phyloP scores from a whole-genome alignment of 306 rosid species.

The Rosa rugosa region DNA sequence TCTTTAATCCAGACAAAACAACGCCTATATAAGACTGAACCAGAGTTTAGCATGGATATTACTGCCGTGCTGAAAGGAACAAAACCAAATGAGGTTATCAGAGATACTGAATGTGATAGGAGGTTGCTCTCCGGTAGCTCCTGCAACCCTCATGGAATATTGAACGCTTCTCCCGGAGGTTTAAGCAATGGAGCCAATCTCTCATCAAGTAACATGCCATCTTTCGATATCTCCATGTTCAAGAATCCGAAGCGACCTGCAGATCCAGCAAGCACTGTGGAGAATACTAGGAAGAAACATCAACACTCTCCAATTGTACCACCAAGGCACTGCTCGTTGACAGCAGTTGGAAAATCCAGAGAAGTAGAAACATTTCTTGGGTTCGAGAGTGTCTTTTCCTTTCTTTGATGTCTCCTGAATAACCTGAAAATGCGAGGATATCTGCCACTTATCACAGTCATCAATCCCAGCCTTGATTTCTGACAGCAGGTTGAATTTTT shows the following conservation, averaged over 20 bases:
- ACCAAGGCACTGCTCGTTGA: constrained; percentile 56
- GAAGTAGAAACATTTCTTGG: constrained; percentile 63
- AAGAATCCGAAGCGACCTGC: constrained; percentile 42
- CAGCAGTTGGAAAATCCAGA: constrained; percentile 41
- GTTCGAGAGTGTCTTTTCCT: constrained; percentile 85
- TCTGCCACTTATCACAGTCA: neutral
- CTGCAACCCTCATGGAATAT: constrained; percentile 13
- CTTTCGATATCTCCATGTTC: constrained; percentile 39
- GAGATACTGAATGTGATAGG: constrained; percentile 22
- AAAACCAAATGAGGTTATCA: constrained; percentile 27
- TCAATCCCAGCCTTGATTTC: constrained; percentile 9
- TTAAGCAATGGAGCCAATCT: constrained; percentile 29
- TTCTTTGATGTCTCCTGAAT: constrained; percentile 51
- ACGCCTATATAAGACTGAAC: constrained; percentile 9
- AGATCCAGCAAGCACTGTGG: constrained; percentile 34
- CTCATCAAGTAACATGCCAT: constrained; percentile 32
- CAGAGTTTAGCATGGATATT: constrained; percentile 21
- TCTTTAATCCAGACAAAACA: constrained; percentile 34
- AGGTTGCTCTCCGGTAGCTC: constrained; percentile 29
- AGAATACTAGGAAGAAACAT: constrained; percentile 46
- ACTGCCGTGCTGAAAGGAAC: constrained; percentile 32
- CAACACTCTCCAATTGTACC: constrained; percentile 35
- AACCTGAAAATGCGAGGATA: neutral
- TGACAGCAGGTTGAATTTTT: neutral
- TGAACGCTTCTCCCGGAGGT: constrained; percentile 30